Conservation (phyloP, 2,329 filamentous ascomycete genomes). For the Ceratocystis ficicola region DNA sequence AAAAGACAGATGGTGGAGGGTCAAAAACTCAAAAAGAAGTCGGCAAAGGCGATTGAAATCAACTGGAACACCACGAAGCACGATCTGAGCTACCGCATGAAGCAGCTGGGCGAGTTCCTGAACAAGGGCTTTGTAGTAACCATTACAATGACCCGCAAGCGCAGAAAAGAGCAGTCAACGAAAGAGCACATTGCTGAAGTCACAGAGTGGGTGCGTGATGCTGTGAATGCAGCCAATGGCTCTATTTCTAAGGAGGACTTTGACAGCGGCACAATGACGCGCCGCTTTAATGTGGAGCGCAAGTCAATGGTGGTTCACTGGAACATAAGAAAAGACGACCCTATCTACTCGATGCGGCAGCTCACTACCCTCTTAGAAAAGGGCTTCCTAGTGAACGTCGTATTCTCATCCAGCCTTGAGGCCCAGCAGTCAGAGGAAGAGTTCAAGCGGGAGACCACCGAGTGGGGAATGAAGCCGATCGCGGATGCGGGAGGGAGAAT, state of each 20-base stretch:
- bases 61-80: conserved; percentile 74
- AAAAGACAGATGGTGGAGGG: conserved; percentile 35
- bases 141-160: conserved; percentile 51
- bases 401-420: not conserved
- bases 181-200: conserved; percentile 49
- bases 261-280: conserved; percentile 33
- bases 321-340: conserved; percentile 1
- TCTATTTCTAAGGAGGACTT: conserved; percentile 36
- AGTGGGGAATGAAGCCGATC: not conserved
- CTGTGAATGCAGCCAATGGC: conserved; percentile 26
- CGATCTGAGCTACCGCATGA: conserved; percentile 62
- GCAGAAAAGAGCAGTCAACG: conserved; percentile 45
- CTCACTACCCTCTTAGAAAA: not conserved
- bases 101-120: conserved; percentile 56
- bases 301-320: conserved; percentile 9
- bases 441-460: not conserved
- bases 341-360: not conserved
- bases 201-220: conserved; percentile 30
- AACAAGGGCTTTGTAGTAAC: conserved; percentile 64
- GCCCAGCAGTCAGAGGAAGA: not conserved
- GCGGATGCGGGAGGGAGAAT: not conserved
- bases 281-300: conserved; percentile 35
- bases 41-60: conserved; percentile 69
- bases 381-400: not conserved
- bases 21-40: conserved; percentile 32